Evolutionary conservation across 2,329 filamentous ascomycete species (phyloP).

Genomic region (Pezicula radicicola): DNA sequence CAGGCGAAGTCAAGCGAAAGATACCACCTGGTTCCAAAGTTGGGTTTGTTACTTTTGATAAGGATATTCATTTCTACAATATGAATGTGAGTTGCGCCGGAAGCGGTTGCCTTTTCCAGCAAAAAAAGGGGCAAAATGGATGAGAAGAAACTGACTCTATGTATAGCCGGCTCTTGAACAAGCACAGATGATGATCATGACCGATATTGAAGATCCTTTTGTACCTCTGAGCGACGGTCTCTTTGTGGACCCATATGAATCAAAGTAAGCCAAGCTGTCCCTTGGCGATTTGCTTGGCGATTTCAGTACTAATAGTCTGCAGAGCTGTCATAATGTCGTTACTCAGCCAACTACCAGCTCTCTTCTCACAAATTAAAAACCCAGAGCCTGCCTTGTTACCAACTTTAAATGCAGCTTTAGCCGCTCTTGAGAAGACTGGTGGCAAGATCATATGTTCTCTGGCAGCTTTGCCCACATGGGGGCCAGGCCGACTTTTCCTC

Average conservation of each 20-base stretch:
- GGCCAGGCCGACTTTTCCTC: slow-evolving; percentile 79
- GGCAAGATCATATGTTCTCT: slow-evolving; percentile 91
- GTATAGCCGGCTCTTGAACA: slow-evolving; percentile 69
- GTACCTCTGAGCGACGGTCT: slow-evolving; percentile 87
- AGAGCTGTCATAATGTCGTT: slow-evolving; percentile 80
- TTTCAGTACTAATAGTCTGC: slow-evolving; percentile 3
- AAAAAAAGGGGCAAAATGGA: too few species aligned
- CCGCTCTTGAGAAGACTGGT: slow-evolving; percentile 81
- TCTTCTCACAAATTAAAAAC: slow-evolving; percentile 86
- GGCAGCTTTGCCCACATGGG: slow-evolving; percentile 85
- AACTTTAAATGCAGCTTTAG: slow-evolving; percentile 76
- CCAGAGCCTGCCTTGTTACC: slow-evolving; percentile 87
- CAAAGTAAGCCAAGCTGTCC: slow-evolving; percentile 50
- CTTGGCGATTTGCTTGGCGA: too few species aligned
- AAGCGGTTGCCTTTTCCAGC: neutral
- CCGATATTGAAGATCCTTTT: slow-evolving; percentile 95
- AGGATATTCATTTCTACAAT: slow-evolving; percentile 98
- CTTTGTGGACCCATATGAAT: slow-evolving; percentile 92
- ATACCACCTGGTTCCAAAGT: slow-evolving; percentile 82
- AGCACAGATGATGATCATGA: slow-evolving; percentile 98
- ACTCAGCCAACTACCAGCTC: slow-evolving; percentile 75
- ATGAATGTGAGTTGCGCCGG: slow-evolving; percentile 62
- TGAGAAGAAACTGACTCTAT: slow-evolving; percentile 8
- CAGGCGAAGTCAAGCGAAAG: slow-evolving; percentile 46
- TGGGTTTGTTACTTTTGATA: slow-evolving; percentile 94